A percentile compares a stretch with the other conserved stretches of the same genome.
phyloP scores from a whole-genome alignment of 345 rosid species.

The Atalantia buxifolia region DNA sequence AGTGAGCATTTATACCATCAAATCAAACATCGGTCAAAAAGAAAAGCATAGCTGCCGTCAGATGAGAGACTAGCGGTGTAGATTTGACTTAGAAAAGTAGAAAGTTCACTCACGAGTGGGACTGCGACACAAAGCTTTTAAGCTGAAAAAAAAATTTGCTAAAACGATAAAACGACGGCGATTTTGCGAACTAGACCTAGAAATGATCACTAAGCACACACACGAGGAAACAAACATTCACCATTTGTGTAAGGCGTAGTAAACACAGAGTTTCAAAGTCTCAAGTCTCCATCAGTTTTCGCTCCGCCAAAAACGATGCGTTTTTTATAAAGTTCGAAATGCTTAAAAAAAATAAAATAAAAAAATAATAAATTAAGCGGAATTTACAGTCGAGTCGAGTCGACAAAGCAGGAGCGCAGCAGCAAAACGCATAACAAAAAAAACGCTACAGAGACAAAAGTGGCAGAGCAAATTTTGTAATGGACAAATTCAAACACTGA shows the following conservation, averaged over 20 bases:
- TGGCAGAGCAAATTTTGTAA: constrained; percentile 30
- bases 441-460: constrained; percentile 24
- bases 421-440: not conserved
- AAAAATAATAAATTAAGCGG: not conserved
- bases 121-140: not conserved
- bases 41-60: constrained; percentile 18
- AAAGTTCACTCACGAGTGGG: constrained; percentile 22
- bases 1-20: constrained; percentile 16
- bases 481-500: constrained; percentile 28
- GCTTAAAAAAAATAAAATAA: not conserved
- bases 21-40: not conserved
- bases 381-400: constrained; percentile 24
- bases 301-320: not conserved
- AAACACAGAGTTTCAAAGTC: constrained; percentile 9
- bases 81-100: constrained; percentile 28
- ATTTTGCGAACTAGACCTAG: constrained; percentile 11
- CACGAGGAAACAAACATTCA: not conserved
- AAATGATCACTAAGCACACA: too few relatives aligned
- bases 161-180: constrained; percentile 35
- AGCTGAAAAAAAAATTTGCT: not conserved
- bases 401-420: constrained; percentile 31
- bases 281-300: constrained; percentile 5
- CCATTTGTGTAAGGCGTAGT: not conserved
- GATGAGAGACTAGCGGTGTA: constrained; percentile 22
- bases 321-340: not conserved